These are phyloP conservation scores for Penicillium hesseltinei DNA, from an alignment of 2,329 filamentous ascomycete genomes.

Conservation along the genomic window DNA sequence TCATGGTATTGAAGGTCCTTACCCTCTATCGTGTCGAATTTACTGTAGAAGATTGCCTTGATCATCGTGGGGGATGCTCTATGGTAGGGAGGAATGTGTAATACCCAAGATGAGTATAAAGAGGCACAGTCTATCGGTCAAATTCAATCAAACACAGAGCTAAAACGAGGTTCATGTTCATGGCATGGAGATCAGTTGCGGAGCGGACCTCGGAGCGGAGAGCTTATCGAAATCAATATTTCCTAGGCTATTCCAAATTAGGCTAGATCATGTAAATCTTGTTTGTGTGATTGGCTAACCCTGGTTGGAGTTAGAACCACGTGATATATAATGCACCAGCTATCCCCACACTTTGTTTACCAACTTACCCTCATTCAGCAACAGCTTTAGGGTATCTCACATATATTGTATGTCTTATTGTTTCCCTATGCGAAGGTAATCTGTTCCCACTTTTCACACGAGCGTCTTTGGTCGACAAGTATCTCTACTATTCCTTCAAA, in stretches of 20 bases:
- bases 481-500: neutral
- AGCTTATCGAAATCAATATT: conserved; percentile 8
- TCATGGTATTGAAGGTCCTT: conserved; percentile 6
- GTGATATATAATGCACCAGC: neutral
- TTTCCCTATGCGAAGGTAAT: neutral
- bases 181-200: conserved; percentile 2
- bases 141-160: neutral
- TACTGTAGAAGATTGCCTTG: conserved; percentile 65
- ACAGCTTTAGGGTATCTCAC: neutral
- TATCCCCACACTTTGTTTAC: neutral
- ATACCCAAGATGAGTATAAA: neutral
- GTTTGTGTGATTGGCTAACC: neutral
- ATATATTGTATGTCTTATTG: neutral
- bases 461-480: neutral
- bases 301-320: neutral
- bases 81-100: neutral
- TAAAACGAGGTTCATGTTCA: neutral
- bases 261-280: neutral
- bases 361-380: neutral
- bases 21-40: conserved; percentile 62
- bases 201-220: conserved; percentile 7
- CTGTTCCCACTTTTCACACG: neutral
- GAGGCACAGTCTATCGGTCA: neutral
- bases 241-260: neutral
- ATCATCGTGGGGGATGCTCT: conserved; percentile 49